Base-by-base conservation (phyloP, 805 yeast genomes). In the Yamadazyma insecticola region DNA sequence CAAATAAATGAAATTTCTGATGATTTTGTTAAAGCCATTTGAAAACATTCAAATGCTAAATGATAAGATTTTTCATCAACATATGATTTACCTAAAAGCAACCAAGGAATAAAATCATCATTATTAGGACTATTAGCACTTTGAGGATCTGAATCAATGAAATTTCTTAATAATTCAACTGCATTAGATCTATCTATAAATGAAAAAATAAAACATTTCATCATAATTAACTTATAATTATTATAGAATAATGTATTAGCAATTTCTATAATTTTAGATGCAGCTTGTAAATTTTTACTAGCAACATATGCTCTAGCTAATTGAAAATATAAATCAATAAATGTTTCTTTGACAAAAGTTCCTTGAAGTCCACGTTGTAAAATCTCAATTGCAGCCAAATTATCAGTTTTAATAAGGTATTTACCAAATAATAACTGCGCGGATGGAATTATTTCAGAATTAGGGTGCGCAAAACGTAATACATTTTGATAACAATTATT, bases 21-120 rank as follows among this genome's bases (percentile, higher is more conserved):
- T 0, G 77, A 75, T 26, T 73, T 65, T 39, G 72, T 58, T 33
- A 76, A 53, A 2, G 81, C 75, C 27, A 69, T 56, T 44, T 77
- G 81, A 35, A 71, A 66, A 10, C 72, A 63, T 36, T 73, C 76
- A 47, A 76, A 76, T 2, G 81, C 76, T 22, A 63, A 58, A 24
- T 73, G 53, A 17, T 74, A 76, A 26, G 65, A 56, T 31, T 67
- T 69, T 12, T 65, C 43, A 16, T 66, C 38, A 5, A 73, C 55
- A 41, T 74, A 69, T 0, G 79, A 79, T 33, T 63, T 61, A 3
- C 81, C 78, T 22, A 76, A 47, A 6, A 77, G 55, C 35, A 63
- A 66, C 76, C 79, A 74, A 0, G 81, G 79, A 34, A 78, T 53
- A 38, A 74, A 76, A 39, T 78, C 81, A 5, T 70, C 70, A 1